Conservation (phyloP, 2,329 filamentous ascomycete species). For the Erysiphe pisi region DNA sequence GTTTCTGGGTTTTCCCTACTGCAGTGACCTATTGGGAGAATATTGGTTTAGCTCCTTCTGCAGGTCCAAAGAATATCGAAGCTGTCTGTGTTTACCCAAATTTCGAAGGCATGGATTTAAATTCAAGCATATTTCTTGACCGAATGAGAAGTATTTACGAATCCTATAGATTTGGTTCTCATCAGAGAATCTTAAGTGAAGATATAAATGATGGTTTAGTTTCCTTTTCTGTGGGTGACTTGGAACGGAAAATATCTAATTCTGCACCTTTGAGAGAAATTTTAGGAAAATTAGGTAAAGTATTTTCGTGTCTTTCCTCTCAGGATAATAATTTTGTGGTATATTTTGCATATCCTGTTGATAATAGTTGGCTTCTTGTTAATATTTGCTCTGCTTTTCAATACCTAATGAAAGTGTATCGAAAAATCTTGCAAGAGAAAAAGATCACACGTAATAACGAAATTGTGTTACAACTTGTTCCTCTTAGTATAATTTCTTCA, state of each 20-base stretch:
- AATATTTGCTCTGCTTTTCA: conserved; percentile 66
- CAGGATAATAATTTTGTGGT: conserved; percentile 55
- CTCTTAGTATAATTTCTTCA: conserved; percentile 56
- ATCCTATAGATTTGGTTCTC: conserved; percentile 58
- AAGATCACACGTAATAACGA: conserved; percentile 47
- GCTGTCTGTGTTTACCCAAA: conserved; percentile 61
- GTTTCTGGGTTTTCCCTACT: conserved; percentile 62
- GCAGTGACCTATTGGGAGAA: conserved; percentile 73
- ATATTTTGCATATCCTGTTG: conserved; percentile 62
- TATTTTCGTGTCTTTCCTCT: conserved; percentile 36
- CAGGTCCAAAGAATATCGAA: conserved; percentile 59
- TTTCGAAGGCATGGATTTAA: conserved; percentile 51
- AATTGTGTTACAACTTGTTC: conserved; percentile 66
- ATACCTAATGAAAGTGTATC: conserved; percentile 57
- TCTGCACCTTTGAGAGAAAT: conserved; percentile 34
- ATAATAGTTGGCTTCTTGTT: conserved; percentile 50
- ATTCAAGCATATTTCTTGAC: conserved; percentile 53
- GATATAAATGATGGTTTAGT: conserved; percentile 37
- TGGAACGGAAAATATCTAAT: conserved; percentile 38
- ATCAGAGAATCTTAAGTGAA: conserved; percentile 41
- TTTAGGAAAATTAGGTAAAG: conserved; percentile 33
- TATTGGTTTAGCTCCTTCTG: conserved; percentile 60
- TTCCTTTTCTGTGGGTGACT: conserved; percentile 33
- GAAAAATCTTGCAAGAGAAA: conserved; percentile 42
- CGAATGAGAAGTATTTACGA: conserved; percentile 63